These are phyloP conservation scores for Alternaria triticina DNA, from an alignment of 2,329 filamentous ascomycete species.

Conservation along the genomic window DNA sequence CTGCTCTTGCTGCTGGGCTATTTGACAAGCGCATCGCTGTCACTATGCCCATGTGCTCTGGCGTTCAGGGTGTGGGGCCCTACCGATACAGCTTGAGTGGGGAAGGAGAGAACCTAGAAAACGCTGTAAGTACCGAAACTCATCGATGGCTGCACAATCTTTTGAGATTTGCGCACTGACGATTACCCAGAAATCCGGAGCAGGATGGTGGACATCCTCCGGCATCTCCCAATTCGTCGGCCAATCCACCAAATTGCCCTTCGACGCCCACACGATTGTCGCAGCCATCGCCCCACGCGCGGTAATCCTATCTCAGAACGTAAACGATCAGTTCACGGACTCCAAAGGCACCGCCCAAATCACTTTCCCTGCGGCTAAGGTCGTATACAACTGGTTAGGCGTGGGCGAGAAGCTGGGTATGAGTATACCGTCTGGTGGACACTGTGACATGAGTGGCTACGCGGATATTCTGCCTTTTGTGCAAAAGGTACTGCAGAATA, in stretches of 20 bases:
- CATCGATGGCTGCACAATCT: not conserved
- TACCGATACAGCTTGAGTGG: slow-evolving; percentile 54
- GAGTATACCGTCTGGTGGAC: slow-evolving; percentile 55
- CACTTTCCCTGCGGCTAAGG: slow-evolving; percentile 42
- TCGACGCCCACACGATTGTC: slow-evolving; percentile 47
- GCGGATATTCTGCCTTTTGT: slow-evolving; percentile 58
- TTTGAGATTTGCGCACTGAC: slow-evolving; percentile 1
- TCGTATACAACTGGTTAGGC: slow-evolving; percentile 44
- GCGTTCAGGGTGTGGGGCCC: slow-evolving; percentile 45
- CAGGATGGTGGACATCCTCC: slow-evolving; percentile 44
- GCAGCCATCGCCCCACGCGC: slow-evolving; percentile 45
- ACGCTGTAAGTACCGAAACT: slow-evolving; percentile 28
- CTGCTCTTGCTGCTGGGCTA: slow-evolving; percentile 43
- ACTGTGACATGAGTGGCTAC: slow-evolving; percentile 59
- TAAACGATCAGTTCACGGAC: slow-evolving; percentile 56
- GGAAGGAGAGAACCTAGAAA: slow-evolving; percentile 51
- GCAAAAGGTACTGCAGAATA: slow-evolving; percentile 56
- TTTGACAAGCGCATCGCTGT: slow-evolving; percentile 47
- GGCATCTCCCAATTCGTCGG: slow-evolving; percentile 45
- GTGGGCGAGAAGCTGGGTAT: slow-evolving; percentile 51
- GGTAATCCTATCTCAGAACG: slow-evolving; percentile 42
- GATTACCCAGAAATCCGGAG: slow-evolving; percentile 36
- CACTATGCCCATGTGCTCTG: slow-evolving; percentile 47
- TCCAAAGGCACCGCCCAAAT: slow-evolving; percentile 55
- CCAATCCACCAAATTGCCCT: slow-evolving; percentile 39